Base-by-base conservation (phyloP, 805 yeast species). In the Wickerhamiella hasegawae region DNA sequence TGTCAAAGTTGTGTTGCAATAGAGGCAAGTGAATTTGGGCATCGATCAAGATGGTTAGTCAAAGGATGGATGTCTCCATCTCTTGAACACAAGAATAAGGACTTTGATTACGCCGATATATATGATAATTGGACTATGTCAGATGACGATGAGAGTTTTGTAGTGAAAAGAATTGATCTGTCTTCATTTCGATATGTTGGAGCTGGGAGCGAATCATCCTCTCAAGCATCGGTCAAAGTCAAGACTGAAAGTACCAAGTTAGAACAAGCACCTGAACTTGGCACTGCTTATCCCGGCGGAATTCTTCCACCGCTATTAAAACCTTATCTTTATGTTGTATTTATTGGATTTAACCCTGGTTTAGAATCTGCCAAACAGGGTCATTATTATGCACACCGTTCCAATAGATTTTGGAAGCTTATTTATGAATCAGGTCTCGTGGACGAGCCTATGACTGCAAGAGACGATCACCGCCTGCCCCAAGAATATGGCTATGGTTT, bases 271-370 rank as follows among this genome's bases (percentile, higher is more conserved):
- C 15, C 9, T 6, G 12, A 6, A 8, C 16, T 26, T n/a, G 8
- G 15, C 28, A 10, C 22, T 15, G 22, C 32, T 4, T 15, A 28
- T 6, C 31, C 19, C 19, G 19, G 19, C 19, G 31, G 18, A 11
- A 20, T 15, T 4, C n/a, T 31, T 15, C 44, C 48, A 18, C 53
- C 49, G 1, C 18, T 57, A 3, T 46, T 57, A 1, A 26, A 35
- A 16, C 49, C 53, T 1, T 51, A 49, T 4, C 45, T 68, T 18
- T 44, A 45, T 4, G 47, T 76, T 1, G 61, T 78, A 3, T 77
- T 78, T 44, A 62, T 77, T 3, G 90, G 90, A 1, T 76, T 64
- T 57, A 78, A 78, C 45, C 90, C 90, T 0, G 80, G 85, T 2
- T 52, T 71, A 3, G 64, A 63, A 45, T 74, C 84, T 1, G 68